Percentiles rank a stretch among this genome's conserved stretches.
Evolutionary conservation across 306 rosid species (phyloP).

Genomic region (Inga laurina): DNA sequence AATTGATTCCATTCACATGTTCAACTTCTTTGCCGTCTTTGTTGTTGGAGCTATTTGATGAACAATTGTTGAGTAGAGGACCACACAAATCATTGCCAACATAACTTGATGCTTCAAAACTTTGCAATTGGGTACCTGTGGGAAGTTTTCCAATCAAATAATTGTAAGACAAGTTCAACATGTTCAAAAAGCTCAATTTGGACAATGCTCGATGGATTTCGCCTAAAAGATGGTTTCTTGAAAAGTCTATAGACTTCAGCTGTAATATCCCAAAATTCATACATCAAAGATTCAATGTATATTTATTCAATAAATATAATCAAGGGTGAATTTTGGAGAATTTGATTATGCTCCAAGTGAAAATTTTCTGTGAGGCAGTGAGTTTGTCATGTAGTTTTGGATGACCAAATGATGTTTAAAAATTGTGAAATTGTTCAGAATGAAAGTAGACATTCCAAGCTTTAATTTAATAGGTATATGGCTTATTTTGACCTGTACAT

Average conservation of each 20-base stretch:
- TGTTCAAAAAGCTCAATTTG: not conserved
- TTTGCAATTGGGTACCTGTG: not conserved
- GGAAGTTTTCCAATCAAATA: not conserved
- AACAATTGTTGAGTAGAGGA: not conserved
- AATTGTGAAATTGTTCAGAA: too few relatives aligned
- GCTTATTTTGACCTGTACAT: too few relatives aligned
- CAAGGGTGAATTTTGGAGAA: too few relatives aligned
- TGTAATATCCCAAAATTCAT: too few relatives aligned
- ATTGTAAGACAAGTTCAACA: not conserved
- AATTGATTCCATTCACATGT: not conserved
- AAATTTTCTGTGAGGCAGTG: too few relatives aligned
- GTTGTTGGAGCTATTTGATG: not conserved
- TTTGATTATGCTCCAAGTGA: too few relatives aligned
- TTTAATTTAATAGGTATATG: too few relatives aligned
- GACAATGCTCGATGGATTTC: not conserved
- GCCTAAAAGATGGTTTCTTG: not conserved
- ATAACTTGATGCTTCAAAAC: not conserved
- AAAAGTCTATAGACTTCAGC: not conserved
- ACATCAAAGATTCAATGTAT: too few relatives aligned
- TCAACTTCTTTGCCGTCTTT: not conserved
- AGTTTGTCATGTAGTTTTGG: too few relatives aligned
- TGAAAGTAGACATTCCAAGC: too few relatives aligned
- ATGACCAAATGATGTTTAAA: too few relatives aligned
- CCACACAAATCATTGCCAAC: not conserved
- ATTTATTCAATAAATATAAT: too few relatives aligned